phyloP scores from a whole-genome alignment of 1,139 yeast species.

The Diutina mesorugosa region DNA sequence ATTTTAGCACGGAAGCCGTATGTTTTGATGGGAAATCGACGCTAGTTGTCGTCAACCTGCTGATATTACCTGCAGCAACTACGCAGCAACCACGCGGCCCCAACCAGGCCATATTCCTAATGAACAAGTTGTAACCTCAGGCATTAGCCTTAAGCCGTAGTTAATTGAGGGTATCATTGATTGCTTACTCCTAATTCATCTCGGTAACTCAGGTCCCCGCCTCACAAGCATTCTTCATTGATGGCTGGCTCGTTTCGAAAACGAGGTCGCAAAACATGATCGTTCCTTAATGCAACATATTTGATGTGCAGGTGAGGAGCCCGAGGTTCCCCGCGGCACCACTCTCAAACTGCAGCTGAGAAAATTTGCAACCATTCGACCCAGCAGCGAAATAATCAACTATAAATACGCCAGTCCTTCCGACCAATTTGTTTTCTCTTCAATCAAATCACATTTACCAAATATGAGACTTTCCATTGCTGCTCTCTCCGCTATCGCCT shows the following conservation, averaged over 20 bases:
- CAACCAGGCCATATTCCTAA: neutral
- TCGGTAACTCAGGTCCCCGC: neutral
- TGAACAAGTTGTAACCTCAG: no score
- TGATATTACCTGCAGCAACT: neutral
- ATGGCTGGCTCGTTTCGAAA: neutral
- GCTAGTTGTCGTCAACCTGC: neutral
- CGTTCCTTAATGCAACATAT: neutral
- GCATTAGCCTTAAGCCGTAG: no score
- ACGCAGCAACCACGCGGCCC: neutral
- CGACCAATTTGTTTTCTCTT: neutral
- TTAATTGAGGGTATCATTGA: no score
- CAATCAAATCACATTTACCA: neutral
- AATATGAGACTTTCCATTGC: neutral
- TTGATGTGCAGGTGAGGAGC: neutral
- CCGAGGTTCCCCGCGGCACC: neutral
- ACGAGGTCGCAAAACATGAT: neutral
- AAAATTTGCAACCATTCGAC: neutral
- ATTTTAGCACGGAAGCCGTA: neutral
- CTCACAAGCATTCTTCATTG: neutral
- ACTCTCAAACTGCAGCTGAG: neutral
- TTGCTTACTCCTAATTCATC: neutral
- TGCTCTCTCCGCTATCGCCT: conserved; percentile 11
- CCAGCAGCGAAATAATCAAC: neutral
- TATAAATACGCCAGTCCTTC: neutral
- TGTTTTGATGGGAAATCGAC: neutral